These are phyloP conservation scores for Triticum aestivum DNA, from an alignment of 176 grass and related monocot genomes.

Conservation along the genomic window DNA sequence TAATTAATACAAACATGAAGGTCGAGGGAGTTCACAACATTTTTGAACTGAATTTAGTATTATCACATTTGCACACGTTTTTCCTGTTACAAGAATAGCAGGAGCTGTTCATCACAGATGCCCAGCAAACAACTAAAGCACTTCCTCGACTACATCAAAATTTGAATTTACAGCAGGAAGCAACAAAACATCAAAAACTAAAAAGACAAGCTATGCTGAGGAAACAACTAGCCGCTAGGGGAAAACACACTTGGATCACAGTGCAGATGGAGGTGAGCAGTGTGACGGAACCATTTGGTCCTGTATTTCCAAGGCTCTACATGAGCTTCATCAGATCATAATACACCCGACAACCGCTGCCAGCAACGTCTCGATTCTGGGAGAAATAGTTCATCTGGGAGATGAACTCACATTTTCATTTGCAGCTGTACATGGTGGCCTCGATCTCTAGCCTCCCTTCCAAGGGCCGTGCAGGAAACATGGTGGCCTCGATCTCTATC, in stretches of 20 bases:
- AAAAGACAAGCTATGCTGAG: slow-evolving; percentile 3
- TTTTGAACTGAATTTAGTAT: neutral
- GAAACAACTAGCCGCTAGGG: neutral
- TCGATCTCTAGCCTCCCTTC: neutral
- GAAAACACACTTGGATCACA: slow-evolving; percentile 6
- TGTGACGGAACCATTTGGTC: slow-evolving; percentile 21
- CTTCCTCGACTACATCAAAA: slow-evolving; percentile 55
- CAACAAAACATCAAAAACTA: slow-evolving; percentile 19
- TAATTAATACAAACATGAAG: neutral
- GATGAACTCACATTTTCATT: slow-evolving; percentile 17
- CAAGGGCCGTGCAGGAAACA: neutral
- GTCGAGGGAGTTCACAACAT: no score
- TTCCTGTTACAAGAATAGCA: slow-evolving; percentile 2
- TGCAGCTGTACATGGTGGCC: slow-evolving; percentile 8
- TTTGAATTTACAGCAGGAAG: slow-evolving; percentile 54
- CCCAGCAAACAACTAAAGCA: slow-evolving; percentile 25
- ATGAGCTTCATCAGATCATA: neutral
- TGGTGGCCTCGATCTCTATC: neutral
- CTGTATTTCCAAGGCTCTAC: neutral
- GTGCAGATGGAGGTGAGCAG: neutral
- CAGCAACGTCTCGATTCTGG: neutral
- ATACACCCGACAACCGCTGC: neutral
- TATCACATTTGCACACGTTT: neutral
- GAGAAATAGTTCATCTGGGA: neutral
- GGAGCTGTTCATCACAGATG: neutral